Evolutionary conservation across 2,329 filamentous ascomycete species (phyloP), one percentile per base, ranked within the genome.

Genomic region (Claviceps sp.): DNA sequence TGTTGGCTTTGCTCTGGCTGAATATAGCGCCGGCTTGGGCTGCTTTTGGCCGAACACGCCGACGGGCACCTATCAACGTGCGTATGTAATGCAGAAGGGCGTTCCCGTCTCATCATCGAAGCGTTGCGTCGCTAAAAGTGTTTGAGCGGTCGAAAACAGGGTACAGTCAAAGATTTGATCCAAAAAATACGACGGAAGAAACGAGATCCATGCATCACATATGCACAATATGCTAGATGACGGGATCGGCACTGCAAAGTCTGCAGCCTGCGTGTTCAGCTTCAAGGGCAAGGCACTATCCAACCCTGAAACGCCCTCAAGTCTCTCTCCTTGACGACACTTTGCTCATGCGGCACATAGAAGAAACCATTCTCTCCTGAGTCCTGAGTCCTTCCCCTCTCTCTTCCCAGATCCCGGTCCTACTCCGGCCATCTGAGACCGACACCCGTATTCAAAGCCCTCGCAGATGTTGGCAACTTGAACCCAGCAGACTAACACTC

Each of bases 401-500:
- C 22, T 16, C 20, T 44, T 24, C 22, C 54, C 44, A 26, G 8
- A 34, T 11, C 4, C 5, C 62, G 62, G 62, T 61, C 57, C 59
- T 64, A 57, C 61, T 62, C 58, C 62, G 62, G 62, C 55, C 55
- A 50, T 57, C 54, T 59, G 54, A 42, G 51, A 47, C 50, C 55
- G 46, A 53, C 49, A 50, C 47, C 55, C 51, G 46, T 37, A 50
- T 37, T 40, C 37, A 26, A 48, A 38, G 38, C 38, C 38, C 60
- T 65, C 60, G 59, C 58, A 56, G 55, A 59, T 57, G 61, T 58
- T 60, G 63, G 61, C 20, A 43, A 24, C 6, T 24, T 16, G 16
- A 18, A 20, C 40, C n/a, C 18, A 42, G 13, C 11, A 43, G 20
- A 20, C 14, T 24, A 22, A 43, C 20, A 20, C 20, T 14, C 11